These are phyloP conservation scores for Cucurbita moschata DNA, from an alignment of 306 rosid genomes.

Conservation along the genomic window DNA sequence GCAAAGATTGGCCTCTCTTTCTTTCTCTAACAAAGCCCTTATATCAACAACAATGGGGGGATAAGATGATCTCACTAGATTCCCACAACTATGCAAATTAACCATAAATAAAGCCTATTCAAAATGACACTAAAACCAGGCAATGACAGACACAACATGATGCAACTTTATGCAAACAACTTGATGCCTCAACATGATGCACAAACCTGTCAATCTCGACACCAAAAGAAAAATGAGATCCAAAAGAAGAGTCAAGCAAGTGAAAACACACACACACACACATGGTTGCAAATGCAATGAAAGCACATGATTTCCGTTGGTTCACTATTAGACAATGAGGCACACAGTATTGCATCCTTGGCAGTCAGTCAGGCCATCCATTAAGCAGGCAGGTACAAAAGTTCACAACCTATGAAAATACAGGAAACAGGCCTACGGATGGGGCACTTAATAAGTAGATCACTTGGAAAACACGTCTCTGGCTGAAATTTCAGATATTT, in stretches of 20 bases:
- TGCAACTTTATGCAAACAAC: neutral
- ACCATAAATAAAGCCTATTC: neutral
- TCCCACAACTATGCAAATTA: neutral
- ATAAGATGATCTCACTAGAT: conserved; percentile 2
- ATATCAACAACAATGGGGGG: neutral
- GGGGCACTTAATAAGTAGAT: neutral
- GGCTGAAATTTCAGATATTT: neutral
- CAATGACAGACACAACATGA: neutral
- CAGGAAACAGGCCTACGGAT: neutral
- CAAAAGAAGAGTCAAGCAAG: neutral
- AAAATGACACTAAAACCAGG: neutral
- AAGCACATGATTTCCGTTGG: conserved; percentile 2
- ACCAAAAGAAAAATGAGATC: neutral
- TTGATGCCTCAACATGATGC: neutral
- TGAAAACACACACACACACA: neutral
- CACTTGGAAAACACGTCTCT: neutral
- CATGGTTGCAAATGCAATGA: neutral
- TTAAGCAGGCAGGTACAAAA: neutral
- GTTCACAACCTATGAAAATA: neutral
- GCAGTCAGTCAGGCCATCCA: neutral
- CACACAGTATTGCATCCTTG: neutral
- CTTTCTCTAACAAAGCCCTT: neutral
- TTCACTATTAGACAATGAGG: neutral
- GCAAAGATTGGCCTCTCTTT: neutral
- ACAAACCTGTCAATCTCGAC: conserved; percentile 2